A percentile compares a stretch with the other conserved stretches of the same genome.
Evolutionary conservation across 805 yeast genomes (phyloP).

Genomic region (Sugiyamaella boreocaroliniensis): DNA sequence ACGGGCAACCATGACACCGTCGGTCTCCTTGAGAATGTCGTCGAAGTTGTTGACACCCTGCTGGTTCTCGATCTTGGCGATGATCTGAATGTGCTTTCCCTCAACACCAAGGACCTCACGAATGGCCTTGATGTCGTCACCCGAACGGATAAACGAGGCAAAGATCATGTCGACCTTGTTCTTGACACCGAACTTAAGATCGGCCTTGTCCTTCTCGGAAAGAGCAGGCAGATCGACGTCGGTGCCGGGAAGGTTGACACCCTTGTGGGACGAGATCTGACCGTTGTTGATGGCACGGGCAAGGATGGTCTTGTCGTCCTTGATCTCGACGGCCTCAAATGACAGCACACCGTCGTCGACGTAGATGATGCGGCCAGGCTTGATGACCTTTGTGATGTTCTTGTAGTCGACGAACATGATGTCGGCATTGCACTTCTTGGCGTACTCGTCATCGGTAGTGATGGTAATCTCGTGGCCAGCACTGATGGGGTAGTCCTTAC

Average conservation of each 20-base stretch:
- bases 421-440: constrained; percentile 64
- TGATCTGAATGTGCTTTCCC: constrained; percentile 93
- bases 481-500: constrained; percentile 72
- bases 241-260: constrained; percentile 98
- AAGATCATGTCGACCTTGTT: constrained; percentile 97
- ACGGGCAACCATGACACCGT: constrained; percentile 99
- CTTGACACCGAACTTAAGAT: constrained; percentile 91
- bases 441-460: constrained; percentile 81
- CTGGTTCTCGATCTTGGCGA: constrained; percentile 97
- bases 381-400: constrained; percentile 92
- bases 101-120: constrained; percentile 95
- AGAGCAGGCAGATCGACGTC: constrained; percentile 98
- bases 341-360: constrained; percentile 97
- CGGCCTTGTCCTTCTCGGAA: constrained; percentile 92
- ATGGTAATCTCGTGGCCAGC: constrained; percentile 87
- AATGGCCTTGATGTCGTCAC: constrained; percentile 80
- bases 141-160: constrained; percentile 97
- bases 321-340: constrained; percentile 81
- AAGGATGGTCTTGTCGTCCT: constrained; percentile 72
- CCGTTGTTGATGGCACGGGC: constrained; percentile 92
- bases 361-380: constrained; percentile 82
- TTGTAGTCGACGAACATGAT: constrained; percentile 88
- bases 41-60: constrained; percentile 99
- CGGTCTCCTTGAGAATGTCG: constrained; percentile 88
- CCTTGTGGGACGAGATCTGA: constrained; percentile 94